Conservation (phyloP, 1,284 basidiomycete species). For the Cryptococcus sp. region DNA sequence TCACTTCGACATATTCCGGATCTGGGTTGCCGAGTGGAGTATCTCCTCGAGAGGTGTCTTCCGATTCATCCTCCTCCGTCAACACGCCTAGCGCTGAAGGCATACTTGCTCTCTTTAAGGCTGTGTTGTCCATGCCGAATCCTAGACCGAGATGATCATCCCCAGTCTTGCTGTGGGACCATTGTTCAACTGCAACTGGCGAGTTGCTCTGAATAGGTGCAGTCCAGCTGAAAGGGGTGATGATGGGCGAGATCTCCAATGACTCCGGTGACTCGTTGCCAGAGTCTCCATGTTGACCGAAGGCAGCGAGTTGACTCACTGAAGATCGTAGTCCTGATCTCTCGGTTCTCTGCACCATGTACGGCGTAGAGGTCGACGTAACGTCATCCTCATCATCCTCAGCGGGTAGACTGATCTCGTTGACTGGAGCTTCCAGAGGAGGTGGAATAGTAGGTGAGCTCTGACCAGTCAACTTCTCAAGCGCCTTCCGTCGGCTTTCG, state of each 20-base stretch:
- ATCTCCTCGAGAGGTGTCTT: constrained; percentile 2
- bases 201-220: constrained; percentile 6
- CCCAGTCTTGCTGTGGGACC: too few relatives aligned
- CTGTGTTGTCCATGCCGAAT: constrained; percentile 12
- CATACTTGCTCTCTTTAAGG: constrained; percentile 23
- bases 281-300: too few relatives aligned
- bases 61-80: constrained; percentile 40
- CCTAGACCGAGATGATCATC: constrained; percentile 3
- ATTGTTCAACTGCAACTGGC: too few relatives aligned
- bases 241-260: constrained; percentile 22
- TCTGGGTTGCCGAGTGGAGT: not conserved
- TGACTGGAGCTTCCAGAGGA: constrained; percentile 6
- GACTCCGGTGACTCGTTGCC: constrained; percentile 19
- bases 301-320: too few relatives aligned
- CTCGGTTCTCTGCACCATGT: constrained; percentile 10
- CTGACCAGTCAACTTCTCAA: constrained; percentile 41
- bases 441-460: not conserved
- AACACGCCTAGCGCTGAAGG: constrained; percentile 23
- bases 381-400: constrained; percentile 39
- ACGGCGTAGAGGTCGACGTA: not conserved
- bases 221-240: too few relatives aligned
- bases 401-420: constrained; percentile 36
- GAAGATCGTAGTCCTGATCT: not conserved
- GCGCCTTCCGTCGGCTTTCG: constrained; percentile 37
- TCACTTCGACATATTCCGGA: constrained; percentile 6